Conservation (phyloP, 2,329 filamentous ascomycete species). For the Scolecobasidium constrictum region DNA sequence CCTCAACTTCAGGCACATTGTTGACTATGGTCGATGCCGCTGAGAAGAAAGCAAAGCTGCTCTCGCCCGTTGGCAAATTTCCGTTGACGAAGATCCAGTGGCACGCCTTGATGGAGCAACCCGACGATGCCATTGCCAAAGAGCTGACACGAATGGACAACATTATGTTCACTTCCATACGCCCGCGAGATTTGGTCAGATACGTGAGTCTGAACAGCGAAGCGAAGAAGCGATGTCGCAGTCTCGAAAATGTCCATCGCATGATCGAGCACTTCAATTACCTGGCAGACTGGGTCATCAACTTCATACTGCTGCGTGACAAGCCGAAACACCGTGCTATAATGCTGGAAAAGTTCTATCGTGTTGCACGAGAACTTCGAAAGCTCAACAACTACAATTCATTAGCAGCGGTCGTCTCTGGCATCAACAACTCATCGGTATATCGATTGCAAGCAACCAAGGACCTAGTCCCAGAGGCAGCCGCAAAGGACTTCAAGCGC, state of each 20-base stretch:
- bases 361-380: constrained; percentile 70
- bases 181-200: constrained; percentile 83
- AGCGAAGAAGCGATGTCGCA: constrained; percentile 64
- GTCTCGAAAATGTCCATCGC: constrained; percentile 76
- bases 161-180: constrained; percentile 95
- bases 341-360: constrained; percentile 94
- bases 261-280: constrained; percentile 77
- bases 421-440: constrained; percentile 79
- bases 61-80: constrained; percentile 59
- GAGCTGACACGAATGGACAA: constrained; percentile 95
- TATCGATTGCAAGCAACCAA: constrained; percentile 74
- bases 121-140: constrained; percentile 75
- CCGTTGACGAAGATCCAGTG: constrained; percentile 78
- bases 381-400: constrained; percentile 96
- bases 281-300: constrained; percentile 43
- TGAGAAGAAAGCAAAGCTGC: constrained; percentile 61
- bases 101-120: constrained; percentile 77
- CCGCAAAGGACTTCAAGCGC: constrained; percentile 76
- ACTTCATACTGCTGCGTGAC: constrained; percentile 64
- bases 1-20: constrained; percentile 30
- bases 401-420: constrained; percentile 84
- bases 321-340: constrained; percentile 90
- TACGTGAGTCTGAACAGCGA: constrained; percentile 69
- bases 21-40: constrained; percentile 67
- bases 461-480: constrained; percentile 58